These are phyloP conservation scores for Boletellus ananas DNA, from an alignment of 768 basidiomycete species.

Conservation along the genomic window DNA sequence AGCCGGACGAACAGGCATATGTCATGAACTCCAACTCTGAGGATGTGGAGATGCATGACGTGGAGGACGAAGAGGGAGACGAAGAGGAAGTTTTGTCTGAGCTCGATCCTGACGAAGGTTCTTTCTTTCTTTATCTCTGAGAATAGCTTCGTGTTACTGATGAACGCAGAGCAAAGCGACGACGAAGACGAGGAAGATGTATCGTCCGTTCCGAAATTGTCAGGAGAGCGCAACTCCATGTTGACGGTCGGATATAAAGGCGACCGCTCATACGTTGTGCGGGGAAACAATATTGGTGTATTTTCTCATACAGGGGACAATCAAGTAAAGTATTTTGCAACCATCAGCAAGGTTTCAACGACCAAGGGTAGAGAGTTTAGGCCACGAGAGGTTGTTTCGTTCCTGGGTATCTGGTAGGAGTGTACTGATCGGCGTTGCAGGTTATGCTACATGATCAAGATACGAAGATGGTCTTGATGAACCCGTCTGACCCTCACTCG, in stretches of 20 bases:
- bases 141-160: neutral
- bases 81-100: conserved; percentile 74
- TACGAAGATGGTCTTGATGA: conserved; percentile 90
- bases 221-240: conserved; percentile 78
- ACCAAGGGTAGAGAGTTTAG: conserved; percentile 80
- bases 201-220: conserved; percentile 35
- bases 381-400: conserved; percentile 68
- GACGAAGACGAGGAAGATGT: conserved; percentile 37
- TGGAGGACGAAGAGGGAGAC: conserved; percentile 68
- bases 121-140: conserved; percentile 6
- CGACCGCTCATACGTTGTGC: conserved; percentile 89
- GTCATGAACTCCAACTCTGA: conserved; percentile 70
- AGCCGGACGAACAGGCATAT: conserved; percentile 87
- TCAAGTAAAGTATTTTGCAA: conserved; percentile 79
- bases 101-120: conserved; percentile 63
- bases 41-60: conserved; percentile 87
- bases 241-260: conserved; percentile 94
- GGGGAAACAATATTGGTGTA: conserved; percentile 88
- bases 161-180: conserved; percentile 43
- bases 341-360: conserved; percentile 79
- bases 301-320: conserved; percentile 71
- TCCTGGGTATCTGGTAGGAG: neutral
- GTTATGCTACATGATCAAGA: conserved; percentile 98
- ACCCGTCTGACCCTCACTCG: conserved; percentile 74
- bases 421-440: conserved; percentile 38